Evolutionary conservation across 2,329 filamentous ascomycete genomes (phyloP).

Genomic region (Alternaria viburni): DNA sequence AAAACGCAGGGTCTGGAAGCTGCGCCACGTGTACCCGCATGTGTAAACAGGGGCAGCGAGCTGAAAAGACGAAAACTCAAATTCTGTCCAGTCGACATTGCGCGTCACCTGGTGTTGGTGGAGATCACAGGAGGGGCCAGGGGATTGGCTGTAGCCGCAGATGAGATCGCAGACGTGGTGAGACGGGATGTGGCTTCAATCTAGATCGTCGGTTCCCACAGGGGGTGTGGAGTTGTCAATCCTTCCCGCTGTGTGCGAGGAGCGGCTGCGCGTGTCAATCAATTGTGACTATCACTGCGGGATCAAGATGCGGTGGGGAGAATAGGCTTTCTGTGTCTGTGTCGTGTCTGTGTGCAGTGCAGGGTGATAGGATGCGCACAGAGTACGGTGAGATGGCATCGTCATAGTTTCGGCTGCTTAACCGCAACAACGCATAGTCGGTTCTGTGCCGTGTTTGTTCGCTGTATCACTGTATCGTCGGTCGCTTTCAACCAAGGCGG

Average conservation of each 20-base stretch:
- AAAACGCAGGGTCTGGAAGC: neutral
- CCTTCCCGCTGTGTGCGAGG: conserved; percentile 1
- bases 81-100: neutral
- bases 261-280: conserved; percentile 9
- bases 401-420: neutral
- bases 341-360: neutral
- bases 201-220: conserved; percentile 18
- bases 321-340: neutral
- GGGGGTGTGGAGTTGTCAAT: conserved; percentile 5
- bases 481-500: conserved; percentile 10
- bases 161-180: conserved; percentile 5
- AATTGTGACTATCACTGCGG: neutral
- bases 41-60: conserved; percentile 20
- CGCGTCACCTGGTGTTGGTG: conserved; percentile 8
- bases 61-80: conserved; percentile 19
- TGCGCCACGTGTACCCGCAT: conserved; percentile 18
- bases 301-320: neutral
- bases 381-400: neutral
- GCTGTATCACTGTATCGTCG: neutral
- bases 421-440: conserved; percentile 4
- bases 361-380: neutral
- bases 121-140: conserved; percentile 5
- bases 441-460: neutral
- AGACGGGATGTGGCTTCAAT: conserved; percentile 19
- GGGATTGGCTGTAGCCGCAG: conserved; percentile 14